A percentile compares a stretch with the other conserved stretches of the same genome.
Evolutionary conservation across 2,329 filamentous ascomycete genomes (phyloP).

Genomic region (Phyllosticta ampelicida): DNA sequence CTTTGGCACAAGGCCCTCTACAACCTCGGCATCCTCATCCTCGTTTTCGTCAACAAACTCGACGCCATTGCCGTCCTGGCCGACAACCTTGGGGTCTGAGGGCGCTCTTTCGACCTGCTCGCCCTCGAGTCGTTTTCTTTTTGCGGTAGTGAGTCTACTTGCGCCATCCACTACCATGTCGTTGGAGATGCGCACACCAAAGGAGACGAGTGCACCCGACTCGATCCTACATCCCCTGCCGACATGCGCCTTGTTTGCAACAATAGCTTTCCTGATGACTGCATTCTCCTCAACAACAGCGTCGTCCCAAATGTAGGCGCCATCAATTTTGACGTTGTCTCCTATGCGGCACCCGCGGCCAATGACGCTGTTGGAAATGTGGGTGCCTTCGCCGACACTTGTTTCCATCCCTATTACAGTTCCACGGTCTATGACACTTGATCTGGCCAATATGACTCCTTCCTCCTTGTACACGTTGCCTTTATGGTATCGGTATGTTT

Average conservation of each 20-base stretch:
- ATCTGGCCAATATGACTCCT: constrained; percentile 60
- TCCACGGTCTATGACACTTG: constrained; percentile 56
- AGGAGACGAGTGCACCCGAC: constrained; percentile 68
- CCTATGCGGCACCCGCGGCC: constrained; percentile 81
- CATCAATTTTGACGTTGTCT: constrained; percentile 64
- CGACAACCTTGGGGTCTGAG: constrained; percentile 44
- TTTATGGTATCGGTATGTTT: constrained; percentile 62
- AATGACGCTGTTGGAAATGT: constrained; percentile 65
- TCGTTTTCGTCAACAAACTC: constrained; percentile 49
- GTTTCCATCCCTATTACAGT: constrained; percentile 70
- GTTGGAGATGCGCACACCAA: constrained; percentile 61
- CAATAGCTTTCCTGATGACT: constrained; percentile 58
- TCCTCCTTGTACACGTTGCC: constrained; percentile 69
- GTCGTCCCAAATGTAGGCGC: constrained; percentile 84
- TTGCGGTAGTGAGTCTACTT: constrained; percentile 36
- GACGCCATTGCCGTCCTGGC: constrained; percentile 48
- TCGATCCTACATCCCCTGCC: constrained; percentile 61
- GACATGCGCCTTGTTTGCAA: constrained; percentile 62
- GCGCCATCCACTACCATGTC: constrained; percentile 37
- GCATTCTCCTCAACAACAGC: constrained; percentile 65
- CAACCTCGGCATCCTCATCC: constrained; percentile 49
- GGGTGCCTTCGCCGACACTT: constrained; percentile 60
- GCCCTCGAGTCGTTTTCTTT: constrained; percentile 35
- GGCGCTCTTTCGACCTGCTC: constrained; percentile 26
- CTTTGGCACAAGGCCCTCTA: constrained; percentile 28